Evolutionary conservation across 495 filamentous ascomycete species (phyloP).

Genomic region (Lophium mytilinum): DNA sequence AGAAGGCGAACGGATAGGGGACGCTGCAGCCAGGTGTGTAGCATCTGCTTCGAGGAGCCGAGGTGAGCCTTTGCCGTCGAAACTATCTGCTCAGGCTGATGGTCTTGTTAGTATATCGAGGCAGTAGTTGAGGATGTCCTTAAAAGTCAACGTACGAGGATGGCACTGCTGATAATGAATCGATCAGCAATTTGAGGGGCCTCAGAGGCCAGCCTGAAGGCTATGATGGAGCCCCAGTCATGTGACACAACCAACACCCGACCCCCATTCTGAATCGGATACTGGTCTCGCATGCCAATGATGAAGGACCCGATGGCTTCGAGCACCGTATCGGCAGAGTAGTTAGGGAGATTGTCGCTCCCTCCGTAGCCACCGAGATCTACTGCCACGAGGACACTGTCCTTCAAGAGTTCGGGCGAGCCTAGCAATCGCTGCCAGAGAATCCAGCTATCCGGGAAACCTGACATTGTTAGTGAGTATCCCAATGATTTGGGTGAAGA

Average conservation of each 20-base stretch:
- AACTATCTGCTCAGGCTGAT: slow-evolving; percentile 15
- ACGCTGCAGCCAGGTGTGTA: slow-evolving; percentile 36
- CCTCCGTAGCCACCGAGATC: slow-evolving; percentile 52
- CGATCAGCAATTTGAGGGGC: slow-evolving; percentile 46
- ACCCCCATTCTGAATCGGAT: slow-evolving; percentile 23
- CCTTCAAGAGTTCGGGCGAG: slow-evolving; percentile 29
- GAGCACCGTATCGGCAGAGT: slow-evolving; percentile 42
- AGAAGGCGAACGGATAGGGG: slow-evolving; percentile 38
- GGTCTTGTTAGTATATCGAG: background rate
- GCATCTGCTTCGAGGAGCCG: slow-evolving; percentile 39
- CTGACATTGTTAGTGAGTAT: slow-evolving; percentile 1
- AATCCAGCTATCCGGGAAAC: slow-evolving; percentile 51
- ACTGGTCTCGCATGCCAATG: slow-evolving; percentile 38
- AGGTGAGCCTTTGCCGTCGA: slow-evolving; percentile 17
- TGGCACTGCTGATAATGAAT: slow-evolving; percentile 44
- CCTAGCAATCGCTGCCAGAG: slow-evolving; percentile 42
- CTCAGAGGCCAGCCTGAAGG: slow-evolving; percentile 46
- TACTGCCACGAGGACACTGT: slow-evolving; percentile 41
- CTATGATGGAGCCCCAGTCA: slow-evolving; percentile 50
- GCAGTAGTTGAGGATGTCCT: background rate
- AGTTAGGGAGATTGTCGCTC: slow-evolving; percentile 40
- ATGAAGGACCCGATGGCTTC: slow-evolving; percentile 46
- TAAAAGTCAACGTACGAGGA: slow-evolving; percentile 37
- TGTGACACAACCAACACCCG: slow-evolving; percentile 44
- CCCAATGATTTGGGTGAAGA: background rate